These are phyloP conservation scores for Brettanomyces anomalus DNA, from an alignment of 805 yeast genomes.

Conservation along the genomic window DNA sequence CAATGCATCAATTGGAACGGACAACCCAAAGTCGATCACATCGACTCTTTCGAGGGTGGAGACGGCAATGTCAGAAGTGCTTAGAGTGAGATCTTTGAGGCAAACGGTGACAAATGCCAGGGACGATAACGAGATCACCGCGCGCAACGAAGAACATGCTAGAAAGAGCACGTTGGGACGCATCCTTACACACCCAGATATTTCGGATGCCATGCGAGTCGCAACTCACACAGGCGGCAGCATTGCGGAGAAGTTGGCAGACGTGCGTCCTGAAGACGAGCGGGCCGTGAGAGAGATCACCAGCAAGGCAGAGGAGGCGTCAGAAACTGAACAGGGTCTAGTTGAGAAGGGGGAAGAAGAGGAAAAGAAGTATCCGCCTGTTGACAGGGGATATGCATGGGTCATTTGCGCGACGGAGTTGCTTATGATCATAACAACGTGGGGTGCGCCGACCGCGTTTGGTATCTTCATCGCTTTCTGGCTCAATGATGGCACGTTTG, in stretches of 20 bases:
- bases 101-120: constrained; percentile 7
- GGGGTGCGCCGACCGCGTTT: constrained; percentile 59
- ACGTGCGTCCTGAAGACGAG: constrained; percentile 3
- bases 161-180: constrained; percentile 12
- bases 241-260: constrained; percentile 2
- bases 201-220: constrained; percentile 17
- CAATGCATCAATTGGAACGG: not conserved
- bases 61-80: not conserved
- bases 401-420: constrained; percentile 33
- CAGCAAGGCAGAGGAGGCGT: not conserved
- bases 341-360: constrained; percentile 1
- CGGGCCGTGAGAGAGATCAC: constrained; percentile 3
- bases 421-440: constrained; percentile 38
- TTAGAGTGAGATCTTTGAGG: not conserved
- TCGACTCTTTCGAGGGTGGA: constrained; percentile 1
- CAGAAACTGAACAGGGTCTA: not conserved
- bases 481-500: constrained; percentile 35
- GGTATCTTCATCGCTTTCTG: constrained; percentile 52
- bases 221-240: constrained; percentile 7
- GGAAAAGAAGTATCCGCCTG: constrained; percentile 28
- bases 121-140: constrained; percentile 16
- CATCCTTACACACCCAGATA: constrained; percentile 14
- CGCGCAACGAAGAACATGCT: constrained; percentile 4
- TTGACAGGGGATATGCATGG: constrained; percentile 58
- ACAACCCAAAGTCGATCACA: not conserved